Base-by-base conservation (phyloP, 768 basidiomycete species). In the Naematelia aurantialba region DNA sequence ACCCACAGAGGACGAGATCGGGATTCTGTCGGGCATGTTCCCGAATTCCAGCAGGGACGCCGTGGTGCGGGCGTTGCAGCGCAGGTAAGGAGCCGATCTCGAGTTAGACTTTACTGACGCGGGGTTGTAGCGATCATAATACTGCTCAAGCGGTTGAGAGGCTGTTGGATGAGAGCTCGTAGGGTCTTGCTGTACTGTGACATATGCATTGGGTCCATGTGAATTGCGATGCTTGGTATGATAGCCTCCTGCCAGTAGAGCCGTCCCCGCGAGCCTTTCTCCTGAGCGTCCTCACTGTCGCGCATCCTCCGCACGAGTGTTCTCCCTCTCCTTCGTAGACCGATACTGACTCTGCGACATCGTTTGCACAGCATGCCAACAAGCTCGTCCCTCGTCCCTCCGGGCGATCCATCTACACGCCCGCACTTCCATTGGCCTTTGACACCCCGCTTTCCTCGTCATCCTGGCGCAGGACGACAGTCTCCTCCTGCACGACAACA, bases 121-220 rank as follows among this genome's bases (percentile, higher is more conserved):
- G 29, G 30, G 25, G 31, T 21, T 29, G 14, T 50, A 64, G 55
- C 67, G 89, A 90, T 73, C 80, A 86, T 5, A 89, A 86, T 69
- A 83, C 88, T 45, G 89, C 91, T 80, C 82, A 79, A 27, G 91
- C 91, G 8, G 89, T 89, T 22, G 91, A 91, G 74, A 85, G 84
- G 12, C 79, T 93, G 34, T 79, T 93, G 50, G 81, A 69, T 48
- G 69, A 69, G 46, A 56, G 50, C 21, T 39, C 58, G 42, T 66
- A 63, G 45, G 55, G 53, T 52, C 59, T 50, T 55, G 26, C 48
- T 31, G 55, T 55, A 21, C 26, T 44, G 58, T 29, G 48, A 30
- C 10, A 21, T 57, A 10, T 22, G 45, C 53, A 45, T 39, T 55
- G 29, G 56, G 8, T 54, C 52, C 4, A n/a, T 26, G 4, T 8